Evolutionary conservation across 257 asterid genomes (phyloP).

Genomic region (Scutellaria baicalensis): DNA sequence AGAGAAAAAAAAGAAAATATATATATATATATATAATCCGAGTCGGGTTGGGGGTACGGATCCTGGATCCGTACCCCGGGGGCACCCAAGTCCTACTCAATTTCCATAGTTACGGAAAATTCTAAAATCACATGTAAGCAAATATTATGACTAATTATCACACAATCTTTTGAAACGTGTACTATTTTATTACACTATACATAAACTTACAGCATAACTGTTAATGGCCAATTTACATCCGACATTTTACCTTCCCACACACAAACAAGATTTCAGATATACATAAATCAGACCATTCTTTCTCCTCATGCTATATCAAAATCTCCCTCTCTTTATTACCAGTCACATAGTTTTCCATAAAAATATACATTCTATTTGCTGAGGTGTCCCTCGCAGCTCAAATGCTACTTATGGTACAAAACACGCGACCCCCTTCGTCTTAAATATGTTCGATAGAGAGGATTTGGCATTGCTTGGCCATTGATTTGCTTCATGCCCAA

Average conservation of each 20-base stretch:
- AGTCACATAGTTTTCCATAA: not conserved
- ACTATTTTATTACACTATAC: not conserved
- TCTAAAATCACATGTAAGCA: not conserved
- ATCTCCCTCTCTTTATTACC: not conserved
- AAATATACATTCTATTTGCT: not conserved
- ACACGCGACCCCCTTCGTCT: too few relatives aligned
- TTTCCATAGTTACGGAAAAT: too few relatives aligned
- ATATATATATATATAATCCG: too few relatives aligned
- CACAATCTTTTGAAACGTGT: not conserved
- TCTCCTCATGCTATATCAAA: not conserved
- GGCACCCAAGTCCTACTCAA: too few relatives aligned
- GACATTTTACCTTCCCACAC: too few relatives aligned
- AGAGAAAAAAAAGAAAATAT: too few relatives aligned
- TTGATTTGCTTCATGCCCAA: constrained; percentile 35
- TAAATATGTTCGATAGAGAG: not conserved
- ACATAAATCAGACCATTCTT: not conserved
- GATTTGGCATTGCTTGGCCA: not conserved
- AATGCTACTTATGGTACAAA: not conserved
- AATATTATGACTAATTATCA: not conserved
- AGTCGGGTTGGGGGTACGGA: too few relatives aligned
- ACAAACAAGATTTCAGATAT: not conserved
- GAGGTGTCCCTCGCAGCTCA: not conserved
- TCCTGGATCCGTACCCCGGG: too few relatives aligned
- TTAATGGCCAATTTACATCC: not conserved
- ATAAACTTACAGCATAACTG: not conserved